Conservation (phyloP, 345 rosid genomes). For the Ceriops zippeliana region DNA sequence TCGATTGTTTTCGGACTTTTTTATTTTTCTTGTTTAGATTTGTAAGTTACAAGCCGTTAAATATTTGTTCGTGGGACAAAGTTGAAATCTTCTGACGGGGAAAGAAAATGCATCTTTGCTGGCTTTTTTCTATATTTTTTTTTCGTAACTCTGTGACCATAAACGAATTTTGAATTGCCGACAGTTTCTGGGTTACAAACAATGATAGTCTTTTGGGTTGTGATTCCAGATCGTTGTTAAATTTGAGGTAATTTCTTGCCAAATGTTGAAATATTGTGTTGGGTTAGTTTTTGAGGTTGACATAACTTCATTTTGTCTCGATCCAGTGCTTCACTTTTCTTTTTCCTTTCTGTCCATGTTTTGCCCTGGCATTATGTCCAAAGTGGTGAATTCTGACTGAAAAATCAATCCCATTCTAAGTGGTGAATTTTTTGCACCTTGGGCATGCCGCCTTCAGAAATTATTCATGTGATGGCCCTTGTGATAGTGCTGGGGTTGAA, state of each 20-base stretch:
- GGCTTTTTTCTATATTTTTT: neutral
- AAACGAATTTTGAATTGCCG: slow-evolving; percentile 11
- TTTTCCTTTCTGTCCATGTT: slow-evolving; percentile 12
- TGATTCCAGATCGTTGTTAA: slow-evolving; percentile 10
- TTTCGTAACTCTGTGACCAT: neutral
- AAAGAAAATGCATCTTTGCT: slow-evolving; percentile 3
- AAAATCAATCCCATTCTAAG: slow-evolving; percentile 13
- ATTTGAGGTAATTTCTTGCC: slow-evolving; percentile 15
- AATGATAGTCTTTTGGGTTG: neutral
- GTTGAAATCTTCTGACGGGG: slow-evolving; percentile 19
- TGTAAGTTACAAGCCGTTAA: neutral
- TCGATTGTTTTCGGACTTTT: slow-evolving; percentile 2
- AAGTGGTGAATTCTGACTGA: neutral
- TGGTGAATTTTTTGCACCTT: slow-evolving; percentile 2
- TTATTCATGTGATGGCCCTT: neutral
- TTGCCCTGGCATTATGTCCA: slow-evolving; percentile 9
- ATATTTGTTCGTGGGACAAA: slow-evolving; percentile 12
- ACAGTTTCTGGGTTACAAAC: slow-evolving; percentile 11
- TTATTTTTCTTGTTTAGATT: slow-evolving; percentile 8
- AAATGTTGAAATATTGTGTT: slow-evolving; percentile 4
- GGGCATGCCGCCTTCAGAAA: slow-evolving; percentile 7
- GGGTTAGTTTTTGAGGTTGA: slow-evolving; percentile 21
- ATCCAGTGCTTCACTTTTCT: slow-evolving; percentile 3
- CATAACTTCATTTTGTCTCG: slow-evolving; percentile 18
- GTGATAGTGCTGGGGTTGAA: slow-evolving; percentile 4